Evolutionary conservation across 805 yeast genomes (phyloP).

Genomic region (Teunomyces atbi): DNA sequence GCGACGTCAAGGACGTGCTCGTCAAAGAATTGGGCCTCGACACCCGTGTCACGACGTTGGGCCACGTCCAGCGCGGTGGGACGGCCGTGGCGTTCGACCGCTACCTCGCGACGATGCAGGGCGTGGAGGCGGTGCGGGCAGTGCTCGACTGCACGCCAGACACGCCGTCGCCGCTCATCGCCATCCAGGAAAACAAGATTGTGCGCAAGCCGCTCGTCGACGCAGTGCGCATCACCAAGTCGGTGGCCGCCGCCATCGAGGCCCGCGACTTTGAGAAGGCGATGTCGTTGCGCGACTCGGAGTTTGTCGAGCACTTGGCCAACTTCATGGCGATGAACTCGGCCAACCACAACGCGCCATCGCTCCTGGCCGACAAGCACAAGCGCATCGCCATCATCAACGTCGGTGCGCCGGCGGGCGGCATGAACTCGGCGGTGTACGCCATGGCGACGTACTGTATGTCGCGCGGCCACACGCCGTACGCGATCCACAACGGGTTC

Average conservation of each 20-base stretch:
- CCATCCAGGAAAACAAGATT: constrained; percentile 82
- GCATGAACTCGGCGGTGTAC: constrained; percentile 86
- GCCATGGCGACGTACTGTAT: constrained; percentile 89
- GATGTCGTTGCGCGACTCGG: constrained; percentile 81
- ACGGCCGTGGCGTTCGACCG: constrained; percentile 96
- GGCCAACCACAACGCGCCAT: constrained; percentile 61
- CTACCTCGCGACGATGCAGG: constrained; percentile 88
- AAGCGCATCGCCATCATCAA: constrained; percentile 81
- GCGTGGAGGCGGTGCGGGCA: constrained; percentile 96
- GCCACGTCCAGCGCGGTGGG: constrained; percentile 99
- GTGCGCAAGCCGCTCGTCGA: constrained; percentile 83
- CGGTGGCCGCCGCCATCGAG: constrained; percentile 87
- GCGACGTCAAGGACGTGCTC: constrained; percentile 77
- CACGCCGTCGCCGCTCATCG: constrained; percentile 94
- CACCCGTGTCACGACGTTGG: constrained; percentile 91
- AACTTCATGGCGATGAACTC: constrained; percentile 72
- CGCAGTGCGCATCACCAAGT: constrained; percentile 81
- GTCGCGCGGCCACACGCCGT: constrained; percentile 87
- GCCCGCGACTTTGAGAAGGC: constrained; percentile 81
- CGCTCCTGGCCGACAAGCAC: constrained; percentile 54
- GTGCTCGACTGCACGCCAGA: constrained; percentile 84
- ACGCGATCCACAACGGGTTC: constrained; percentile 91
- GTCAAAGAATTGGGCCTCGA: constrained; percentile 79
- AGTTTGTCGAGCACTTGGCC: constrained; percentile 74
- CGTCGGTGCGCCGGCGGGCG: constrained; percentile 98